Base-by-base conservation (phyloP, 805 yeast species). In the Aciculoconidium aculeatum region DNA sequence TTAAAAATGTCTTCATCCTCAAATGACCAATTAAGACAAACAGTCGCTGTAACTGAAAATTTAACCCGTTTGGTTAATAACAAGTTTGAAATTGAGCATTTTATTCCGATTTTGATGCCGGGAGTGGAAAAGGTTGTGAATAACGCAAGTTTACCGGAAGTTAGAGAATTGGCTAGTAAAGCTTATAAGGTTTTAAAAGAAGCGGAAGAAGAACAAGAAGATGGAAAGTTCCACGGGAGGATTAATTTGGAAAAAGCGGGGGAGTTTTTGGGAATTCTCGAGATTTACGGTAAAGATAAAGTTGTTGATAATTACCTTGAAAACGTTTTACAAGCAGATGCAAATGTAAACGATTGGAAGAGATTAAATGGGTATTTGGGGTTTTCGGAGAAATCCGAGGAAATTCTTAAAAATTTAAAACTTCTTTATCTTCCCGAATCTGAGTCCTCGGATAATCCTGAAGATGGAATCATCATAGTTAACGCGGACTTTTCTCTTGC, bases 401-500 rank as follows among this genome's bases (percentile, higher is more conserved):
- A 55, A 1, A 54, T 74, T 17, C 52, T 77, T 20, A 51, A 51
- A 20, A 61, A 67, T 21, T 62, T 79, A 41, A 72, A 77, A 63
- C 57, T 55, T 17, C 59, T 73, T 51, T 73, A 68, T 70, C 65
- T 70, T 40, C 49, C 52, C 9, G 49, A 51, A 18, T 69, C 69
- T 25, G 69, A 61, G 17, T 34, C 34, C 12, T 72, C 76, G 13
- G 73, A 67, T 29, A 80, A 72, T 23, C 74, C 75, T 36, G 72
- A 67, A 12, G 83, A 78, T 21, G 96, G 86, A 25, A 96, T 94
- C 36, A 63, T 87, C 39, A 81, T 92, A 49, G 96, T 88, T 41
- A 87, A 92, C 56, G 80, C 96, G 19, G 92, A 84, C 51, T 90
- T 90, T 60, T 92, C 97, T 0, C 67, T 90, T 42, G 98, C 98